Conservation (phyloP, 2,329 filamentous ascomycete species). For the Tolypocladium cylindrosporum region DNA sequence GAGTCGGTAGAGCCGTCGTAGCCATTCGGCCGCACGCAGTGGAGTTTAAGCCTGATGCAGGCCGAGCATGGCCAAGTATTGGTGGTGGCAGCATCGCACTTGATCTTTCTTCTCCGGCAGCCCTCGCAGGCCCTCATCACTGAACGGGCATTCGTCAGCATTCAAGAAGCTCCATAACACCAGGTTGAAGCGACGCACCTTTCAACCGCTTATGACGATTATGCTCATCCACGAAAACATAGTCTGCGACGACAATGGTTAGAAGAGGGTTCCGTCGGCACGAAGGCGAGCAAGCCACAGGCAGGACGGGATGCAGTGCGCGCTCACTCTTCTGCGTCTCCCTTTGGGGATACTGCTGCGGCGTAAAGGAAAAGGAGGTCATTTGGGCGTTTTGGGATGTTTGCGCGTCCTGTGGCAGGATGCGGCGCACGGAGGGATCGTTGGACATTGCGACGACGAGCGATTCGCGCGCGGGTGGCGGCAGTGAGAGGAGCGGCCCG, state of each 20-base stretch:
- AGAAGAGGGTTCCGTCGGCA: slow-evolving; percentile 11
- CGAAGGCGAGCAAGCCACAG: not conserved
- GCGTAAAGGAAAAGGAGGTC: slow-evolving; percentile 68
- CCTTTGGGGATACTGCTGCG: slow-evolving; percentile 42
- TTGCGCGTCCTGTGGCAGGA: slow-evolving; percentile 49
- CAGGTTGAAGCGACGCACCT: slow-evolving; percentile 46
- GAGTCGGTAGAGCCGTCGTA: slow-evolving; percentile 40
- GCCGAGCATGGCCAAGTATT: slow-evolving; percentile 97
- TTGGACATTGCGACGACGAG: slow-evolving; percentile 41
- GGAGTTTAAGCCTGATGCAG: slow-evolving; percentile 82
- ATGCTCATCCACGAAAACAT: slow-evolving; percentile 98
- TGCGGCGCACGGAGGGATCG: slow-evolving; percentile 49
- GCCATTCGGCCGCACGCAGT: slow-evolving; percentile 83
- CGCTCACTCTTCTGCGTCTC: slow-evolving; percentile 77
- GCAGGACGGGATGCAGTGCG: not conserved
- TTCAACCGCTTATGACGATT: slow-evolving; percentile 96
- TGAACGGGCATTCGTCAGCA: slow-evolving; percentile 23
- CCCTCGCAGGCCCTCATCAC: slow-evolving; percentile 97
- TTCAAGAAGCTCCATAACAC: not conserved
- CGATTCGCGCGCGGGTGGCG: not conserved
- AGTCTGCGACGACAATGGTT: slow-evolving; percentile 51
- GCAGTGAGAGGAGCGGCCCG: not conserved
- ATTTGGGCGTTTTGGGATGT: slow-evolving; percentile 40
- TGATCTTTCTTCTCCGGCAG: slow-evolving; percentile 90
- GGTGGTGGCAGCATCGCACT: slow-evolving; percentile 93